These are phyloP conservation scores for Picea mariana DNA, from an alignment of 83 land plant species.

Conservation along the genomic window DNA sequence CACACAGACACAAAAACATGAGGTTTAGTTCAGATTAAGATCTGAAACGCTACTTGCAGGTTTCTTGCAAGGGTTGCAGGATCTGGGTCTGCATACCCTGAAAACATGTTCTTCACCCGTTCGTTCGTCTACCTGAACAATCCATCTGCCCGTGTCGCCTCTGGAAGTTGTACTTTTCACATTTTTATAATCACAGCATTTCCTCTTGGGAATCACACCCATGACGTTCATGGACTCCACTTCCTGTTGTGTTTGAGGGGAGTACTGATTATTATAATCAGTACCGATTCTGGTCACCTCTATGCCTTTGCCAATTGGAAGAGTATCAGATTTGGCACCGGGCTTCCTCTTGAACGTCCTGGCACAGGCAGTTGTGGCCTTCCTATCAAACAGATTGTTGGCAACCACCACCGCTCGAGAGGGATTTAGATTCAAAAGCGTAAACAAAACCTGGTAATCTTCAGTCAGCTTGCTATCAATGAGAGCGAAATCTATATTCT, in stretches of 20 bases:
- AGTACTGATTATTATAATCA: background rate
- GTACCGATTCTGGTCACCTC: constrained; percentile 48
- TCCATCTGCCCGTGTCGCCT: constrained; percentile 38
- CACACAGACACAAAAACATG: no score
- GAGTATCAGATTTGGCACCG: constrained; percentile 43
- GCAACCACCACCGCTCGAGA: constrained; percentile 49
- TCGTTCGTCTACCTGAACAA: constrained; percentile 29
- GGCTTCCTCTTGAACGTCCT: constrained; percentile 19
- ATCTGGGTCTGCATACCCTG: no score
- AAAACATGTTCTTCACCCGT: no score
- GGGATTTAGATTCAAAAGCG: constrained; percentile 41
- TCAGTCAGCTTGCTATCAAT: constrained; percentile 46
- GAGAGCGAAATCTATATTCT: constrained; percentile 50
- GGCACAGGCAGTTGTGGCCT: constrained; percentile 25
- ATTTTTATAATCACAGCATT: background rate
- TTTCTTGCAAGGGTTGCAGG: background rate
- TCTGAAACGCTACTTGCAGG: background rate
- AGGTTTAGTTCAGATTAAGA: no score
- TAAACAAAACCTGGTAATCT: constrained; percentile 23
- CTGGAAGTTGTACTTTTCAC: background rate
- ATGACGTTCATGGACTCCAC: background rate
- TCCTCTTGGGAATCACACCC: background rate
- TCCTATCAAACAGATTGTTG: constrained; percentile 35
- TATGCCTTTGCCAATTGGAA: constrained; percentile 61
- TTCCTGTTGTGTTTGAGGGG: background rate